Conservation (phyloP, 805 yeast species). For the Groenewaldozyma tartarivorans region DNA sequence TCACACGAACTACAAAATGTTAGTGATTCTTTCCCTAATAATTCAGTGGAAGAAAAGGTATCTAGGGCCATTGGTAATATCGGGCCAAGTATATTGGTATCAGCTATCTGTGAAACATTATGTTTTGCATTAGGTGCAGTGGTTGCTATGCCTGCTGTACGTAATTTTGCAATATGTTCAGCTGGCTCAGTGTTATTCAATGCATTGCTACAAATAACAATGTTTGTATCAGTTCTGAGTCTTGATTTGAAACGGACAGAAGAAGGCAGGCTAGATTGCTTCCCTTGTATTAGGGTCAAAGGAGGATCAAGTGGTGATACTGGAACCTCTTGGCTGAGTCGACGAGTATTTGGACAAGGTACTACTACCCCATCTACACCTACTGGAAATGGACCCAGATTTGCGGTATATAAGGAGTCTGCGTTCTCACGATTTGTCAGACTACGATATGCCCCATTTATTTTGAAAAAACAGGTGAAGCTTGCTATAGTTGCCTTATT, state of each 20-base stretch:
- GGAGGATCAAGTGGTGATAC: not conserved
- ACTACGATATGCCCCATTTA: constrained; percentile 47
- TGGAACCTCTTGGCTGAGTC: not conserved
- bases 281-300: constrained; percentile 42
- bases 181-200: constrained; percentile 78
- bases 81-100: constrained; percentile 79
- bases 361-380: constrained; percentile 11
- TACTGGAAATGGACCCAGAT: constrained; percentile 13
- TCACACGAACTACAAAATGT: constrained; percentile 66
- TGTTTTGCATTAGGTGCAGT: constrained; percentile 71
- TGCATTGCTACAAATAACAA: constrained; percentile 68
- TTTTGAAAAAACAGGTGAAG: constrained; percentile 40
- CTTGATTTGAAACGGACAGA: constrained; percentile 57
- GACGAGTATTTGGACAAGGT: not conserved
- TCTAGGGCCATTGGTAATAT: constrained; percentile 58
- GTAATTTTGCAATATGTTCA: constrained; percentile 84
- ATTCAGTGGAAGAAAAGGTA: constrained; percentile 48
- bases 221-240: constrained; percentile 63
- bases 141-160: constrained; percentile 93
- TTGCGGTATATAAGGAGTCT: constrained; percentile 21
- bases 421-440: constrained; percentile 36
- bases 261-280: constrained; percentile 46
- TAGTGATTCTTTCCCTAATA: constrained; percentile 37
- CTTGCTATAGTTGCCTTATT: constrained; percentile 46
- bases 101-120: constrained; percentile 67